Evolutionary conservation across 345 rosid species (phyloP).

Genomic region (Salix dunnii): DNA sequence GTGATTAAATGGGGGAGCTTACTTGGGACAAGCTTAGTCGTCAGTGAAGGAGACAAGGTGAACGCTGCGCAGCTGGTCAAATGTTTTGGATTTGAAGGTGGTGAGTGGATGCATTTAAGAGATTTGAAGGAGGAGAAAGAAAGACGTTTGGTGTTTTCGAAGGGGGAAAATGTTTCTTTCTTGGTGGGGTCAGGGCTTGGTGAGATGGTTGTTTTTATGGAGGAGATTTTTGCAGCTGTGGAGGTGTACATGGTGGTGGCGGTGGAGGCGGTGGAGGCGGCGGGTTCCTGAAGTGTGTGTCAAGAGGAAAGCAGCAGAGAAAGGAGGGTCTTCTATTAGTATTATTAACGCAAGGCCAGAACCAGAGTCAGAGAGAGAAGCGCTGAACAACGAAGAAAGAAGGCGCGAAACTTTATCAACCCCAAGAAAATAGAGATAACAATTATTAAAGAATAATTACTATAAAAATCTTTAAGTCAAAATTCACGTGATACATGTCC

Average conservation of each 20-base stretch:
- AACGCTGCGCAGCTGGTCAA: constrained; percentile 52
- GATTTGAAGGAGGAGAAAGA: constrained; percentile 22
- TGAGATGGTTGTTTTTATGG: constrained; percentile 5
- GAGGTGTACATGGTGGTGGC: constrained; percentile 6
- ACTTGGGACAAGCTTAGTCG: constrained; percentile 41
- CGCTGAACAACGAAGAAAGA: neutral
- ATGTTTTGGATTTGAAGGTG: constrained; percentile 12
- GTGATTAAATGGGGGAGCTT: constrained; percentile 49
- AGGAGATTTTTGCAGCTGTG: neutral
- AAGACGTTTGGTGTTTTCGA: neutral
- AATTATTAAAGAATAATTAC: too few relatives aligned
- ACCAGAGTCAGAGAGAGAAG: neutral
- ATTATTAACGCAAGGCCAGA: neutral
- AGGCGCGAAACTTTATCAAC: neutral
- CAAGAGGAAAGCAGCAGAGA: neutral
- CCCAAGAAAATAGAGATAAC: neutral
- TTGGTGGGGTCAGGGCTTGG: neutral
- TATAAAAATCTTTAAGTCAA: too few relatives aligned
- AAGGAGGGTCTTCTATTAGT: neutral
- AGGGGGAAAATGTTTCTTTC: neutral
- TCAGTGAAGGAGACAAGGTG: constrained; percentile 42
- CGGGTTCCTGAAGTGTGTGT: neutral
- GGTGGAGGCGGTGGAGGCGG: neutral
- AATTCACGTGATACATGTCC: too few relatives aligned
- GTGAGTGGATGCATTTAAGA: constrained; percentile 36